These are phyloP conservation scores for Avena insularis DNA, from an alignment of 176 grass and related monocot species.

Conservation along the genomic window DNA sequence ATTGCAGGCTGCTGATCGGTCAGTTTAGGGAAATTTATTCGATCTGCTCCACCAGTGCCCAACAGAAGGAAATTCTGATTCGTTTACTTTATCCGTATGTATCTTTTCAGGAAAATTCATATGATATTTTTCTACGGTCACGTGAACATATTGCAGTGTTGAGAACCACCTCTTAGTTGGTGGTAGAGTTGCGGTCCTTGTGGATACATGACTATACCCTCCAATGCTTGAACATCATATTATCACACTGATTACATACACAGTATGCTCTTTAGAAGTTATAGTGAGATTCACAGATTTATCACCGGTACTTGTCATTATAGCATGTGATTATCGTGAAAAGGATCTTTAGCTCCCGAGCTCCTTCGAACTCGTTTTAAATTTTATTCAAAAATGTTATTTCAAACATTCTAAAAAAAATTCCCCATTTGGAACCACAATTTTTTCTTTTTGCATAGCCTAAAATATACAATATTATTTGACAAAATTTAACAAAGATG, in stretches of 20 bases:
- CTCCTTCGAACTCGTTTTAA: too few species aligned
- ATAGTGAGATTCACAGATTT: background rate
- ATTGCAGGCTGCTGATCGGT: constrained; percentile 20
- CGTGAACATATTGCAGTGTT: background rate
- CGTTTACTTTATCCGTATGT: background rate
- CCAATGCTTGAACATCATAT: background rate
- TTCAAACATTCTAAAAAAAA: too few species aligned
- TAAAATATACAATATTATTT: too few species aligned
- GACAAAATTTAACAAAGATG: too few species aligned
- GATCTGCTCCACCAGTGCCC: background rate
- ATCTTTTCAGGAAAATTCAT: background rate
- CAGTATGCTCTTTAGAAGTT: background rate
- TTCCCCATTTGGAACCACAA: too few species aligned
- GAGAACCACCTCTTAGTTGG: background rate
- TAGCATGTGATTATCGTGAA: too few species aligned
- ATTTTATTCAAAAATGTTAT: too few species aligned
- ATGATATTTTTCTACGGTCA: background rate
- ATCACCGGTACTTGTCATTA: too few species aligned
- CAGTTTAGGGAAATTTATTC: constrained; percentile 21
- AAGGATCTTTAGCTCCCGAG: too few species aligned
- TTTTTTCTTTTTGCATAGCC: too few species aligned
- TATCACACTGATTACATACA: background rate
- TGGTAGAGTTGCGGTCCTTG: background rate
- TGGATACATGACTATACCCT: background rate
- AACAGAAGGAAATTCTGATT: constrained; percentile 30